Evolutionary conservation across 2,329 filamentous ascomycete species (phyloP), one percentile per base, ranked within the genome.

Genomic region (Colletotrichum sp.): DNA sequence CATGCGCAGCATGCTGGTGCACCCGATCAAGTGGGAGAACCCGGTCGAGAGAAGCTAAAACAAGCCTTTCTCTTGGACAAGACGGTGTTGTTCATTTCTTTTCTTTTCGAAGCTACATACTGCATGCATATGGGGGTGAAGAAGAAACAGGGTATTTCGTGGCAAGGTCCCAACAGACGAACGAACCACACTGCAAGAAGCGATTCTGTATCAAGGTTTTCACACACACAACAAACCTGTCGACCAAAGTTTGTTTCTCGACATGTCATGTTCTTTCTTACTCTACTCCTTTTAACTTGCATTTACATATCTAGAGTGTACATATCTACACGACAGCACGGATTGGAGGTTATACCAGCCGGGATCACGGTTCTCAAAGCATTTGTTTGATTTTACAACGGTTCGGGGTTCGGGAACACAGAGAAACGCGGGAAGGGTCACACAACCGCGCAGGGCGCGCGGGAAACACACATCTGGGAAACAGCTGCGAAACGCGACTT

Each of bases 1-100:
- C 85, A 85, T 97, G 81, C 92, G 94, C 64, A 94, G 93, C 78
- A 94, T 96, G 91, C 85, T 97, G 79, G 84, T 97, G 79, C 95
- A 98, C 88, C 95, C 95, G 1, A 92, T 97, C 80, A 98, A 98
- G 86, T 89, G 86, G 83, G 90, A 92, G 81, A 87, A 88, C 77
- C 89, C 89, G 26, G 83, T 81, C n/a, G 88, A 90, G 79, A 81
- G 80, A 75, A 60, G n/a, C 15, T 65, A 68, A 36, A 55, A 44
- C 36, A 44, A 44, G 36, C 36, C 36, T 44, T 44, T n/a, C 36
- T 9, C 6, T 1, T 36, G 4, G 34, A 36, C 34, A 34, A 36
- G 34, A 36, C 8, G 34, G 15, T 36, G 34, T 36, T 36, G 16
- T 49, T 49, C 18, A 34, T 28, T 60, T 18, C 10, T 28, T 28